A percentile compares a stretch with the other conserved stretches of the same genome.
phyloP scores from a whole-genome alignment of 1,139 yeast genomes.

The Geotrichum bryndzae region DNA sequence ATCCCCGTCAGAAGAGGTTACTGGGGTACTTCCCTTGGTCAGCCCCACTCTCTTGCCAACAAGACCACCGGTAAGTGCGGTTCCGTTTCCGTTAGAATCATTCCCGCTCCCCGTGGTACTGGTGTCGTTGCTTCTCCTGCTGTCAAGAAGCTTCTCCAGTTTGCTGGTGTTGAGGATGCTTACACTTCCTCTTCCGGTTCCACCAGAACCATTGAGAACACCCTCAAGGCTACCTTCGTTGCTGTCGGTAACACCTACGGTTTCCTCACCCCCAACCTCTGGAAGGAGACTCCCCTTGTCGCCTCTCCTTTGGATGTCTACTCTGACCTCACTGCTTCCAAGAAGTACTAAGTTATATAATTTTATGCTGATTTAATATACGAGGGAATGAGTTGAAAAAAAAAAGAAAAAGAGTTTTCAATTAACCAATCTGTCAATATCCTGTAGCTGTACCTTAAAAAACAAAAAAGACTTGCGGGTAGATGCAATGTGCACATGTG shows the following conservation, averaged over 20 bases:
- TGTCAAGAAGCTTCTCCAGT: conserved; percentile 96
- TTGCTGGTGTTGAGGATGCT: conserved; percentile 99
- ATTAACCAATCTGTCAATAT: not conserved
- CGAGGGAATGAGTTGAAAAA: conserved; percentile 1
- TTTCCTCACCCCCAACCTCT: conserved; percentile 99
- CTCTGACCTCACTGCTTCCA: conserved; percentile 36
- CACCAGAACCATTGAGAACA: conserved; percentile 99
- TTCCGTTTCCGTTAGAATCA: conserved; percentile 95
- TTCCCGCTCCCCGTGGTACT: conserved; percentile 99
- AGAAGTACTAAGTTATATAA: conserved; percentile 13
- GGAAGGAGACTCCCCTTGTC: conserved; percentile 81
- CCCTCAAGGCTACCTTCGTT: conserved; percentile 98
- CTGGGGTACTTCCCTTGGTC: conserved; percentile 99
- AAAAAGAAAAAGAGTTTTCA: not conserved
- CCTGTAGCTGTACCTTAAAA: not conserved
- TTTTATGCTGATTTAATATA: not conserved
- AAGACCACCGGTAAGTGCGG: conserved; percentile 99
- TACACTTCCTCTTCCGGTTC: conserved; percentile 98
- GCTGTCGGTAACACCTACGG: conserved; percentile 99
- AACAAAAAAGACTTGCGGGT: too few species aligned
- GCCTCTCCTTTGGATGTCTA: conserved; percentile 92
- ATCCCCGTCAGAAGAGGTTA: conserved; percentile 99
- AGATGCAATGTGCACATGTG: not conserved
- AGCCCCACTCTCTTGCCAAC: conserved; percentile 97
- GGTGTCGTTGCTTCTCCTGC: conserved; percentile 99